Evolutionary conservation across 257 asterid genomes (phyloP).

Genomic region (Nicotiana benthamiana): DNA sequence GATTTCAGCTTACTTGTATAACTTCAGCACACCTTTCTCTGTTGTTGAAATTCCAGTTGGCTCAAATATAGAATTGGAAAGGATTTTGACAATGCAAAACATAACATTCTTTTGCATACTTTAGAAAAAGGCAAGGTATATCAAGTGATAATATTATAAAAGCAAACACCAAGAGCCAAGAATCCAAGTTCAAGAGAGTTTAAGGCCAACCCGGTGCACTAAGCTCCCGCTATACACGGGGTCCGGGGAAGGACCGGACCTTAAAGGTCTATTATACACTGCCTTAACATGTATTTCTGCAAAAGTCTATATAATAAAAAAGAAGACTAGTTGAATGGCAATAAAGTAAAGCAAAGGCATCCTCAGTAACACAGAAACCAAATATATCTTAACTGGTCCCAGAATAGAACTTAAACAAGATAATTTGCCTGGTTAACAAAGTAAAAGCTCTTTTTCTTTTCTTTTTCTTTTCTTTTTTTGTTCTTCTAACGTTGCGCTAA

Average conservation of each 20-base stretch:
- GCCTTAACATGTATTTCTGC: too few relatives aligned
- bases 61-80: too few relatives aligned
- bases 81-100: too few relatives aligned
- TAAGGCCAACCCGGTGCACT: too few relatives aligned
- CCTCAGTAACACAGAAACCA: neutral
- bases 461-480: neutral
- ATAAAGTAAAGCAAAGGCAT: neutral
- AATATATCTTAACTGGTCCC: neutral
- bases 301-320: neutral
- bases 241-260: too few relatives aligned
- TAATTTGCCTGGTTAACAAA: neutral
- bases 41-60: slow-evolving; percentile 22
- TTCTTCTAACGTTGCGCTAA: neutral
- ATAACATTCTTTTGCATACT: too few relatives aligned
- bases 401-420: neutral
- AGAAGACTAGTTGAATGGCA: neutral
- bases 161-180: neutral
- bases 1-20: slow-evolving; percentile 1
- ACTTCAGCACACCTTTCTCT: slow-evolving; percentile 32
- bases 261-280: too few relatives aligned
- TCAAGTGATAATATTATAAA: too few relatives aligned
- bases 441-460: neutral
- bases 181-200: neutral
- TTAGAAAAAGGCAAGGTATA: too few relatives aligned
- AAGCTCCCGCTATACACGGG: too few relatives aligned